A percentile compares a stretch with the other conserved stretches of the same genome.
phyloP scores from a whole-genome alignment of 345 rosid species.

The Eucalyptus sp. region DNA sequence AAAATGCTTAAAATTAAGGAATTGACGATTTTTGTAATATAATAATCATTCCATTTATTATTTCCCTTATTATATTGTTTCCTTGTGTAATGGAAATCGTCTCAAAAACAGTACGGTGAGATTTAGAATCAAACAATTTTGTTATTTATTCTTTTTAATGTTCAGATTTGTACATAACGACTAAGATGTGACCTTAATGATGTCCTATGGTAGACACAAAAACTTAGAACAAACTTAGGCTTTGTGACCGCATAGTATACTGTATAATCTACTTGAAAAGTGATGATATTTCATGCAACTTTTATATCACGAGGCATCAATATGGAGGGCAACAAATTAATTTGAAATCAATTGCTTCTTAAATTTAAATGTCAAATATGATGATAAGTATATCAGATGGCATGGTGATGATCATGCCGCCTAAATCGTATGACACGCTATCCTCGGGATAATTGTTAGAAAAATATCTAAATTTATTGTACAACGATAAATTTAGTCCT shows the following conservation, averaged over 20 bases:
- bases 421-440: accelerated
- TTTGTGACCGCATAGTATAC: background rate
- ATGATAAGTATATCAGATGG: background rate
- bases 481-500: accelerated
- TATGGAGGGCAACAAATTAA: background rate
- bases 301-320: background rate
- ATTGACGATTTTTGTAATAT: accelerated
- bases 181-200: too few relatives aligned
- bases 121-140: too few relatives aligned
- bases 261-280: background rate
- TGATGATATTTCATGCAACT: too few relatives aligned
- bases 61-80: background rate
- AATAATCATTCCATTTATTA: background rate
- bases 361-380: too few relatives aligned
- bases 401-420: accelerated
- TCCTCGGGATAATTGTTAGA: accelerated
- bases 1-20: background rate
- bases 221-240: background rate
- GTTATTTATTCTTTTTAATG: too few relatives aligned
- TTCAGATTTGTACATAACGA: background rate
- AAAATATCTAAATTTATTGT: too few relatives aligned
- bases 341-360: background rate
- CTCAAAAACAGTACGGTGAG: background rate
- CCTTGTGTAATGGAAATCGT: background rate
- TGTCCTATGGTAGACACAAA: background rate